These are phyloP conservation scores for Paxillus involutus DNA, from an alignment of 768 basidiomycete genomes.

Conservation along the genomic window DNA sequence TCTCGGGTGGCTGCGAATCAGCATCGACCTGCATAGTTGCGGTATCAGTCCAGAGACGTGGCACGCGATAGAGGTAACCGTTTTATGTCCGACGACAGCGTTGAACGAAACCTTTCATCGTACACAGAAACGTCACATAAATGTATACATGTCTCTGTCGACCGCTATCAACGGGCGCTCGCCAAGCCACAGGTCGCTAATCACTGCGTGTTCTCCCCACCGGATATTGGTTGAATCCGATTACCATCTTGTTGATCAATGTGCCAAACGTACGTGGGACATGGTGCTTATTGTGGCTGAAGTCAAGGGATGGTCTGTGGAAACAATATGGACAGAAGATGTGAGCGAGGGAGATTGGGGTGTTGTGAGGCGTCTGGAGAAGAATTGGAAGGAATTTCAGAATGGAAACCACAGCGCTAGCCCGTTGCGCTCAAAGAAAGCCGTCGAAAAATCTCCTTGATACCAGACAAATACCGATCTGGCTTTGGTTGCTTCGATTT, in stretches of 20 bases:
- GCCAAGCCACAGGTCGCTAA: conserved; percentile 58
- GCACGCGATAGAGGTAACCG: conserved; percentile 66
- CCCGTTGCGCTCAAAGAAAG: neutral
- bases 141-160: conserved; percentile 87
- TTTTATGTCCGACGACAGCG: neutral
- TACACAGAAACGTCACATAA: conserved; percentile 62
- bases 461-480: neutral
- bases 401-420: conserved; percentile 40
- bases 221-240: conserved; percentile 89
- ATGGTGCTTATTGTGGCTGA: conserved; percentile 73
- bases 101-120: conserved; percentile 9
- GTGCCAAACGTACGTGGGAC: conserved; percentile 67
- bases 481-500: neutral
- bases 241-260: conserved; percentile 62
- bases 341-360: conserved; percentile 50
- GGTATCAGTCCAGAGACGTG: conserved; percentile 79
- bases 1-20: conserved; percentile 61
- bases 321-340: conserved; percentile 52
- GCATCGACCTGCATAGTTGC: conserved; percentile 89
- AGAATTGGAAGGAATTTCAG: conserved; percentile 70
- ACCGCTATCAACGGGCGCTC: conserved; percentile 81
- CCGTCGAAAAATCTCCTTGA: neutral
- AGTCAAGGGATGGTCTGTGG: conserved; percentile 76
- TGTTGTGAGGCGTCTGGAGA: conserved; percentile 61
- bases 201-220: conserved; percentile 57